Evolutionary conservation across 2,329 filamentous ascomycete genomes (phyloP), one percentile per base, ranked within the genome.

Genomic region (Oidium heveae): DNA sequence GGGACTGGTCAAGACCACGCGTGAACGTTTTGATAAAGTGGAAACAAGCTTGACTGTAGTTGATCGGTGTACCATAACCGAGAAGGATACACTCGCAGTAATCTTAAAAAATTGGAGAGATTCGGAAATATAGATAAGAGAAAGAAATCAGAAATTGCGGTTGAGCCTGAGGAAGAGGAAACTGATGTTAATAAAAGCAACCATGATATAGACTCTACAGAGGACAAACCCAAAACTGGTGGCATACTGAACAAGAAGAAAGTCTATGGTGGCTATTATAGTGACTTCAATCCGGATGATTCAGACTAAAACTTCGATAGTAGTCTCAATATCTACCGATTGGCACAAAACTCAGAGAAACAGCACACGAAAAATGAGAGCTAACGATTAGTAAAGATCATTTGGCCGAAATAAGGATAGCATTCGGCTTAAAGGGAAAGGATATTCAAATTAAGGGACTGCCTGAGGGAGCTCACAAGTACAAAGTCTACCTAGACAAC

Each of bases 21-120:
- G 46, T 28, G n/a, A 50, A 28, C 22, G 18, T n/a, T 50, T 50
- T 24, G 46, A 50, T 50, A 13, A 50, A 24, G 46, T 50, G 9
- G 46, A 50, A 50, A n/a, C 46, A 50, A 28, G 46, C 22, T 50
- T 50, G 24, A 50, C 46, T 50, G 22, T 50, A 50, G 5, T 50
- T 50, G 46, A 50, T 50, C n/a, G 12, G 46, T 24, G 46, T 28
- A 8, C 46, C 20, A 8, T 50, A 50, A 50, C n/a, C 20, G 32
- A 8, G 24, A 24, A 50, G 20, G 32, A 50, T 50, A 50, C 46
- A 4, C 46, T 50, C 46, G 20, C 22, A 12, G 20, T 50, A n/a
- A 50, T 50, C 46, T 32, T 50, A 50, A 50, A n/a, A 50, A 50
- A 50, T 32, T 50, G 24, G 46, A 50, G 24, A 50, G n/a, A 50